Conservation (phyloP, 2,329 filamentous ascomycete genomes). For the Fusarium oligoseptatum region DNA sequence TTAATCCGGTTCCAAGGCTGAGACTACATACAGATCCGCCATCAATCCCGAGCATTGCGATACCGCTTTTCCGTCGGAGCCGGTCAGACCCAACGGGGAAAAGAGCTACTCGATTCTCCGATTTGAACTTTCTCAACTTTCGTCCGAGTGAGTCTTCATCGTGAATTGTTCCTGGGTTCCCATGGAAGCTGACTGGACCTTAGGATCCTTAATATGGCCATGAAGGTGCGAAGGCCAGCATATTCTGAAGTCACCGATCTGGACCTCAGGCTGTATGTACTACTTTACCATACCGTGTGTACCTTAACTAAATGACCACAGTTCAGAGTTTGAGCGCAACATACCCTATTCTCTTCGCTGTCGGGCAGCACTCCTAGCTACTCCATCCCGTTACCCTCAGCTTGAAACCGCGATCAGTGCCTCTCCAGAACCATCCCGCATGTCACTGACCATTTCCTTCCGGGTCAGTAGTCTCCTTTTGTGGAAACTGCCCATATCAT, state of each 20-base stretch:
- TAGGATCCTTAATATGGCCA: constrained; percentile 12
- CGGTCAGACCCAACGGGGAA: not conserved
- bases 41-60: constrained; percentile 12
- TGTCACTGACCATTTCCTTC: constrained; percentile 2
- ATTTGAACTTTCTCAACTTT: constrained; percentile 6
- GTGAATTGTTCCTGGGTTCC: too few relatives aligned
- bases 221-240: constrained; percentile 7
- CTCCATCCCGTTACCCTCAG: constrained; percentile 5
- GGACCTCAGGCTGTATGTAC: not conserved
- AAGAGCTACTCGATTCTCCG: constrained; percentile 10
- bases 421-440: constrained; percentile 8
- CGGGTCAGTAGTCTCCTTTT: not conserved
- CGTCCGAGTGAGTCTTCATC: not conserved
- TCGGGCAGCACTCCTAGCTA: constrained; percentile 2
- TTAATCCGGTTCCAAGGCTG: not conserved
- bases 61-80: constrained; percentile 8
- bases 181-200: not conserved
- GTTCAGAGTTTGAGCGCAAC: not conserved
- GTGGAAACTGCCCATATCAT: not conserved
- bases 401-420: not conserved
- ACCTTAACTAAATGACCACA: not conserved
- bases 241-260: constrained; percentile 9
- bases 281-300: not conserved
- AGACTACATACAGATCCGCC: not conserved
- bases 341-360: constrained; percentile 10